Conservation (phyloP, 1,284 basidiomycete species). For the Sphagnurus paluster region DNA sequence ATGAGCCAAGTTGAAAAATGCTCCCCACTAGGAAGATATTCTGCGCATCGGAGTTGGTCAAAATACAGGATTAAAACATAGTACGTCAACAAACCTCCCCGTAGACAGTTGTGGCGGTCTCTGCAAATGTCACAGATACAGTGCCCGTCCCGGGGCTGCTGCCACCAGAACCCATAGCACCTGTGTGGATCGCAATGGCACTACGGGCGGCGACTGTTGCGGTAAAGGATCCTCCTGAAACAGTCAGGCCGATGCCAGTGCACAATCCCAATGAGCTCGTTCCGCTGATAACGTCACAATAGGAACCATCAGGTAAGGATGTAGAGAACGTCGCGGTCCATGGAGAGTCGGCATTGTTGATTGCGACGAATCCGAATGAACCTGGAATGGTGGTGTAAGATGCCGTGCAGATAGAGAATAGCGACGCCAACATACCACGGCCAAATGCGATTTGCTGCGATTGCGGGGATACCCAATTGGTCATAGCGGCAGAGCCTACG, state of each 20-base stretch:
- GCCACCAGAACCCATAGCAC: conserved; percentile 26
- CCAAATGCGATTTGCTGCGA: conserved; percentile 63
- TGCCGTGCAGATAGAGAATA: neutral
- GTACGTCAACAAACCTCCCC: conserved; percentile 49
- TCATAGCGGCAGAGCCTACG: conserved; percentile 50
- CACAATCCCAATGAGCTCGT: conserved; percentile 40
- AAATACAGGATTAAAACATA: too few relatives aligned
- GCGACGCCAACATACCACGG: conserved; percentile 40
- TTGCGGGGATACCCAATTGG: conserved; percentile 57
- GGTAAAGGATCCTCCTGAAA: conserved; percentile 52
- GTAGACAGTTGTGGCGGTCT: conserved; percentile 53
- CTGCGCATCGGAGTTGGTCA: conserved; percentile 29
- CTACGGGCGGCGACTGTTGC: conserved; percentile 52
- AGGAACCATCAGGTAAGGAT: conserved; percentile 53
- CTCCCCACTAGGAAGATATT: conserved; percentile 62
- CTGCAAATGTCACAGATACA: conserved; percentile 49
- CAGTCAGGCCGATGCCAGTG: conserved; percentile 50
- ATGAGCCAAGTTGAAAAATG: conserved; percentile 51
- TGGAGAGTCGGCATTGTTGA: conserved; percentile 57
- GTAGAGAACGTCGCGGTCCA: conserved; percentile 60
- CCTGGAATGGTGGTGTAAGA: conserved; percentile 41
- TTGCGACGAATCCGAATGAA: conserved; percentile 57
- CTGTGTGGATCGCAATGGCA: conserved; percentile 61
- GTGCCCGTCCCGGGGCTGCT: conserved; percentile 13
- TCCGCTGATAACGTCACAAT: conserved; percentile 66